A percentile compares a stretch with the other conserved stretches of the same genome.
phyloP scores from a whole-genome alignment of 2,329 filamentous ascomycete species.

The Penicillium sp. region DNA sequence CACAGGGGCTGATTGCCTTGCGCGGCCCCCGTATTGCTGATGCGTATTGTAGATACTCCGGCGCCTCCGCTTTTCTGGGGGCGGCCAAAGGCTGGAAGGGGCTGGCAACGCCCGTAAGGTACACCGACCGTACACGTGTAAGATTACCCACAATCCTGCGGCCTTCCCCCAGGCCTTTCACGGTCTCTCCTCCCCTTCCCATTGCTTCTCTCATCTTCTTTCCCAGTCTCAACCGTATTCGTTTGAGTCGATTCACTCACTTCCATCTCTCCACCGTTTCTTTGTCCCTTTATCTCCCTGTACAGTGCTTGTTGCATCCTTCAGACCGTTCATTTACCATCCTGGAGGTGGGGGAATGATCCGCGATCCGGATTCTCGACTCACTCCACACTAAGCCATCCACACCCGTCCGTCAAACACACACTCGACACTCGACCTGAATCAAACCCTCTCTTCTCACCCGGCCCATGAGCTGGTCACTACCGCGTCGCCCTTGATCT shows the following conservation, averaged over 20 bases:
- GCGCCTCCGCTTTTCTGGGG: background rate
- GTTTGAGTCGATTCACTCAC: background rate
- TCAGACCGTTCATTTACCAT: background rate
- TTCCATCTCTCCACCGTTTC: background rate
- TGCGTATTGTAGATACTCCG: background rate
- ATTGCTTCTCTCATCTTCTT: background rate
- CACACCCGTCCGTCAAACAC: background rate
- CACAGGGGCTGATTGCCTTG: background rate
- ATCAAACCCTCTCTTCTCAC: background rate
- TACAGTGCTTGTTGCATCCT: background rate
- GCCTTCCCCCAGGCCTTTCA: background rate
- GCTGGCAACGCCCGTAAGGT: background rate
- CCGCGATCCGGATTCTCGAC: slow-evolving; percentile 24
- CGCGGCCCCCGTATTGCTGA: background rate
- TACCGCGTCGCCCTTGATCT: background rate
- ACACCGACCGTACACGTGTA: background rate
- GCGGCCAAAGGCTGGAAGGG: background rate
- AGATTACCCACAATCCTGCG: slow-evolving; percentile 17
- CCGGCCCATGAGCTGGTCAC: slow-evolving; percentile 11
- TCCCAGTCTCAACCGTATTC: background rate
- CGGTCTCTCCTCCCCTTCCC: background rate
- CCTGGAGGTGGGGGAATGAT: slow-evolving; percentile 24
- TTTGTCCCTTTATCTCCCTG: background rate
- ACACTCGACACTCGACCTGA: slow-evolving; percentile 3
- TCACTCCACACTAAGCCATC: slow-evolving; percentile 18